Evolutionary conservation across 1,284 basidiomycete genomes (phyloP), one percentile per base, ranked within the genome.

Genomic region (Pyrrhoderma noxium): DNA sequence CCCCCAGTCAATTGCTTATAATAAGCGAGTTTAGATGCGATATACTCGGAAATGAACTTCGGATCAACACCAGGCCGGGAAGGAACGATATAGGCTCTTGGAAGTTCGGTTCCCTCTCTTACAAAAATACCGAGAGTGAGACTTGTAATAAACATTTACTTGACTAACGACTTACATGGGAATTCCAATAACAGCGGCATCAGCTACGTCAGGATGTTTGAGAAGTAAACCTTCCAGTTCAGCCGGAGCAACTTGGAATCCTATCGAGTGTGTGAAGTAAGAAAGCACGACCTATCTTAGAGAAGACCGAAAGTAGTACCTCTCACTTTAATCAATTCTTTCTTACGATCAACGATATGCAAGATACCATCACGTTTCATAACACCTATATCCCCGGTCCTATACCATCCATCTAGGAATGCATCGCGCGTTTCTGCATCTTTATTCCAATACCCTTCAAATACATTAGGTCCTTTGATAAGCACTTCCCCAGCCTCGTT

Each of bases 191-290:
- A 91, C 85, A 5, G 80, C 88, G 0, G 74, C 74, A 59, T 92
- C 88, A 2, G 77, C 79, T 19, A 89, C 70, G 2, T 83, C 75
- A 0, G 83, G 79, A 58, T 91, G 85, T 3, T 75, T 75, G 13
- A 92, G 66, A 1, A 93, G 75, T 0, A 89, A 64, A 36, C 76
- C 75, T 62, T 93, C 89, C 1, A 93, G 72, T 59, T 91, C 89
- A 1, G 90, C 89, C 0, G 89, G 89, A 0, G 90, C 79, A 14
- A 93, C 89, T 85, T 62, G 61, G 9, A 59, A 52, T 3, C 57
- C 61, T 16, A 47, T 52, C 19, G 21, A 45, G 25, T 13, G 19
- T 16, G 39, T 14, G 8, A 40, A 11, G 58, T 56, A 34, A 50
- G 11, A 25, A 45, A 18, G 13, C 14, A 18, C 34, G 27, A 5